Percentiles rank a stretch among this genome's conserved stretches.
Evolutionary conservation across 164 flowering plant species (phyloP).

Genomic region (Berberis vulgaris): DNA sequence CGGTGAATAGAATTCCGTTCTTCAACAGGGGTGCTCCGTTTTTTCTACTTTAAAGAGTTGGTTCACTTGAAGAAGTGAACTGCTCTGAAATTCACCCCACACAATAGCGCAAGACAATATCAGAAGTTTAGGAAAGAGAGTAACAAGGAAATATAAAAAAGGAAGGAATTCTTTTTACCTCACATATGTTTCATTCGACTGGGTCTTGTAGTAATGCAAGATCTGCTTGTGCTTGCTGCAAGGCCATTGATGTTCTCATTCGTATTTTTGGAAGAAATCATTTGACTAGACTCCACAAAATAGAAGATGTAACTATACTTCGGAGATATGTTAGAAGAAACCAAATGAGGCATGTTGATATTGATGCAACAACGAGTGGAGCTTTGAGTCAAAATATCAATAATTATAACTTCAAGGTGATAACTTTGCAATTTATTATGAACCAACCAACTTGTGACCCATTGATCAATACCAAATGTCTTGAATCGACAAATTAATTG

Average conservation of each 20-base stretch:
- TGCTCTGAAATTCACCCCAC: neutral
- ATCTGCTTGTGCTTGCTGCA: constrained; percentile 14
- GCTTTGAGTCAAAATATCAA: neutral
- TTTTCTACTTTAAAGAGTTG: too few relatives aligned
- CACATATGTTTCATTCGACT: constrained; percentile 14
- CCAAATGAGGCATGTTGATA: neutral
- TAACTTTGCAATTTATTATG: too few relatives aligned
- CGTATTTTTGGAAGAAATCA: constrained; percentile 10
- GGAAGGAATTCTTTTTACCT: constrained; percentile 26
- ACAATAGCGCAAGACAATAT: neutral
- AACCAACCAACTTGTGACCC: neutral
- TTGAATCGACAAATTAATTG: too few relatives aligned
- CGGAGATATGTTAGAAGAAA: neutral
- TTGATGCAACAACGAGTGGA: neutral
- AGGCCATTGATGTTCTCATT: constrained; percentile 11
- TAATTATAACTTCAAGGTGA: too few relatives aligned
- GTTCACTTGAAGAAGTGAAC: too few relatives aligned
- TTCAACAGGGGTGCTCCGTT: too few relatives aligned
- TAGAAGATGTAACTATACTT: neutral
- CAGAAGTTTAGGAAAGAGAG: neutral
- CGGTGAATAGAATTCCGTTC: too few relatives aligned
- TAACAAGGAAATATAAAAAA: neutral
- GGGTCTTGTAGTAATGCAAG: constrained; percentile 17
- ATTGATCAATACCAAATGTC: too few relatives aligned
- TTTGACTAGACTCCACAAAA: constrained; percentile 27